Base-by-base conservation (phyloP, 345 rosid species). In the Cochlearia excelsa region DNA sequence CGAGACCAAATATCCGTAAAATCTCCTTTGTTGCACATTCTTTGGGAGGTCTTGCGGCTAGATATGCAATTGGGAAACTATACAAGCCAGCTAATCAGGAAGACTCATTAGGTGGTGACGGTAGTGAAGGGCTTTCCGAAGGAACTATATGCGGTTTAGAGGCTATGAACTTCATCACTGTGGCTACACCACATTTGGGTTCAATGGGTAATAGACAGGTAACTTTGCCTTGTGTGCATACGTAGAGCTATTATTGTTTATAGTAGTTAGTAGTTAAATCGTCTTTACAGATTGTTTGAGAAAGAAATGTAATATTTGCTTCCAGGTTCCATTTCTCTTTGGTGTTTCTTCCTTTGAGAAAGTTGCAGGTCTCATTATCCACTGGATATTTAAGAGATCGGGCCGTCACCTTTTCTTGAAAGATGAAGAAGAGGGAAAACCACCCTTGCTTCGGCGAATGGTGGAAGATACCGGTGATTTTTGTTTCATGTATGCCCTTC, bases 171-270 rank as follows among this genome's bases (percentile, higher is more conserved):
- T 94, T 94, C 71, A 75, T 93, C 65, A 82, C 95, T 45, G 96
- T 85, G 59, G 99, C 96, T 56, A 81, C 99, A 4, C 99, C 97
- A 43, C 99, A 94, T 79, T 95, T 90, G 73, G 99, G 97, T 56
- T 94, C 97, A 2, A 83, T 90, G 82, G 96, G 97, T 40, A 87
- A 94, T 66, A 90, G 75, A 63, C 96, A 94, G 96, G 99, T 94
- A 73, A 46, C 30, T 39, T 0, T 61, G 6, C 3, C 34, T 41
- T 53, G 0, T 46, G 2, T 26, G 1, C 42, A 5, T 31, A 23
- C 29, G 0, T 30, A 11, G 11, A 29, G 3, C 38, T 7, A 16
- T 16, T 16, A 16, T 63, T 63, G 0, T 35, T 38, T 35, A 38
- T 38, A 26, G 44, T 43, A 6, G 34, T 69, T 47, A 27, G 55